phyloP scores from a whole-genome alignment of 495 filamentous ascomycete species.

The Tuber melanosporum region DNA sequence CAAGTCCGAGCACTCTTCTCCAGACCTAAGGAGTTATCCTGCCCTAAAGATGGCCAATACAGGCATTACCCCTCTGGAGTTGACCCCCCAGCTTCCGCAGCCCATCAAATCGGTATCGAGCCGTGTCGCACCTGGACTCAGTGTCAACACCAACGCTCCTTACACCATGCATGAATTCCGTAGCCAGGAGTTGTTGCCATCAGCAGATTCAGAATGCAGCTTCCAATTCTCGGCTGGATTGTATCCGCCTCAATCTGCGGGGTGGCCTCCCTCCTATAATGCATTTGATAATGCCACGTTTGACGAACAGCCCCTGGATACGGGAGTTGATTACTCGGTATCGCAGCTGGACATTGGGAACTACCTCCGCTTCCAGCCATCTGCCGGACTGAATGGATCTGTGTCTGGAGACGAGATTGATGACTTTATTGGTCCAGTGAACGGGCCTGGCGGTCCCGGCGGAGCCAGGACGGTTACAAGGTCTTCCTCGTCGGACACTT shows the following conservation, averaged over 20 bases:
- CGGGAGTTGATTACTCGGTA: conserved; percentile 25
- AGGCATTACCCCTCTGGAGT: conserved; percentile 38
- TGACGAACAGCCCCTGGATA: conserved; percentile 31
- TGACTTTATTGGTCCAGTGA: conserved; percentile 35
- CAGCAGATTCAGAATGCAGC: conserved; percentile 35
- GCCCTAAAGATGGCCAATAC: conserved; percentile 37
- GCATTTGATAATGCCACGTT: conserved; percentile 33
- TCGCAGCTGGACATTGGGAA: conserved; percentile 31
- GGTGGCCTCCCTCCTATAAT: conserved; percentile 37
- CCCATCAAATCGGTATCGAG: conserved; percentile 30
- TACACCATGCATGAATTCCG: conserved; percentile 35
- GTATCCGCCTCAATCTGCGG: conserved; percentile 38
- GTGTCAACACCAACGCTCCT: conserved; percentile 39
- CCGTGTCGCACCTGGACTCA: conserved; percentile 36
- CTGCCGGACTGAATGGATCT: conserved; percentile 34
- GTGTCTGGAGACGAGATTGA: conserved; percentile 41
- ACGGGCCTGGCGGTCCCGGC: conserved; percentile 32
- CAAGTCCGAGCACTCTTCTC: conserved; percentile 41
- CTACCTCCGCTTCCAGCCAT: conserved; percentile 30
- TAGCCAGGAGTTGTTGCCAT: conserved; percentile 39
- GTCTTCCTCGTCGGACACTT: conserved; percentile 39
- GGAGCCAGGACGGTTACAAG: conserved; percentile 32
- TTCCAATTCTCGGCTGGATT: conserved; percentile 40
- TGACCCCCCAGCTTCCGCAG: conserved; percentile 36
- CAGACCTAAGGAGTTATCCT: conserved; percentile 39